Evolutionary conservation across 352 stramenopile genomes (phyloP), one percentile per base, ranked within the genome.

Genomic region (Aphanomyces astaci): DNA sequence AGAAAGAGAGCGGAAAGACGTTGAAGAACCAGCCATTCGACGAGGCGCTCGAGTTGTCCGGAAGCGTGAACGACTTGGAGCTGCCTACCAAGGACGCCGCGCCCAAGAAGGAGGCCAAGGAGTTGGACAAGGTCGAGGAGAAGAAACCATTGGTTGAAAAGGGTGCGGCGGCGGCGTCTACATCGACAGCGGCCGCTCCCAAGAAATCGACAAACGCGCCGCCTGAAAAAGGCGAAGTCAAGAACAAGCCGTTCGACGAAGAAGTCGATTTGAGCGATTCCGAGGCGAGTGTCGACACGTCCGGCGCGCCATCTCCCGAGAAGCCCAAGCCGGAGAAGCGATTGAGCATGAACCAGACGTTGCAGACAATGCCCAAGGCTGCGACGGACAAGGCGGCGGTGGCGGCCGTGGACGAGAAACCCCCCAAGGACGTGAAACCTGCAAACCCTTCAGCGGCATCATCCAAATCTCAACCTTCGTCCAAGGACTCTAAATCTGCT

Each of bases 241-340:
- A 92, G 68, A 95, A 95, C 72, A 81, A 83, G 30, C 86, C 86
- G 55, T 93, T 94, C 56, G 88, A 96, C 52, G 87, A 93, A 73
- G 75, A 94, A 73, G 78, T 95, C 7, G 87, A 94, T 52, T 57
- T 95, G 39, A 95, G 87, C 57, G 87, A 95, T 66, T 95, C 86
- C 11, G 86, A 80, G 7, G 87, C 87, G 15, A 95, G 86, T 45
- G 73, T 96, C 27, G 86, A 94, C 64, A 96, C 86, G 25, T 85
- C 88, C 40, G 85, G 79, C 25, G 81, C 86, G 11, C 80, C 80
- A 22, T 90, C 80, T 72, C 81, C 84, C 11, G 72, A 87, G 32
- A 78, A 53, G 30, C 31, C n/a, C 10, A 74, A 45, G 40, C 24
- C 43, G 33, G 70, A 59, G 65, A 74, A 70, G 45, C 64, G 28